Conservation (phyloP, 2,329 filamentous ascomycete species). For the Fusarium clavum region DNA sequence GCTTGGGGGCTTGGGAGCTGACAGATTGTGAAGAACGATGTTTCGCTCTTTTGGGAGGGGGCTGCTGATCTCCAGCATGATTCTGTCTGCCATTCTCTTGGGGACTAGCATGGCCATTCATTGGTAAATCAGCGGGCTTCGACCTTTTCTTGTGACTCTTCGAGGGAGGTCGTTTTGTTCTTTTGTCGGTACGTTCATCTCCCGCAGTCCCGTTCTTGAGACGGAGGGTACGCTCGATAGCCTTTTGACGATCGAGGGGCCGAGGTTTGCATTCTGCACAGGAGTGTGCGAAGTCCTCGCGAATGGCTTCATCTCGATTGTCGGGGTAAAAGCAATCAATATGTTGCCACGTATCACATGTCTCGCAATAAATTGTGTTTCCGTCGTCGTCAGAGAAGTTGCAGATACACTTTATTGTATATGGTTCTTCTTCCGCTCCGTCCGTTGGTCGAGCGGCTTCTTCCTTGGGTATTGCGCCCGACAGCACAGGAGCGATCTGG, state of each 20-base stretch:
- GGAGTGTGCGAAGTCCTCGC: conserved; percentile 80
- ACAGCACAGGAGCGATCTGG: conserved; percentile 58
- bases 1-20: conserved; percentile 73
- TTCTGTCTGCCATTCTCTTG: conserved; percentile 65
- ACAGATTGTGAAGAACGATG: conserved; percentile 84
- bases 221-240: conserved; percentile 77
- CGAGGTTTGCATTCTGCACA: conserved; percentile 91
- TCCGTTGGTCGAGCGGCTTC: conserved; percentile 62
- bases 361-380: conserved; percentile 96
- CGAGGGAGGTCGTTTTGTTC: conserved; percentile 77
- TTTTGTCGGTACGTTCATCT: conserved; percentile 72
- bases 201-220: conserved; percentile 58
- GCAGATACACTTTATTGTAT: conserved; percentile 98
- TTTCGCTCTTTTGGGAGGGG: conserved; percentile 82
- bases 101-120: conserved; percentile 74
- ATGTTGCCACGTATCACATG: conserved; percentile 97
- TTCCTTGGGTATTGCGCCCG: conserved; percentile 52
- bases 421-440: conserved; percentile 78
- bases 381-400: conserved; percentile 94
- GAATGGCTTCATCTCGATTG: conserved; percentile 77
- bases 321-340: conserved; percentile 92
- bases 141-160: conserved; percentile 91
- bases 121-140: conserved; percentile 75
- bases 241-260: conserved; percentile 76
- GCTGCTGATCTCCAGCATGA: conserved; percentile 60